Evolutionary conservation across 495 filamentous ascomycete genomes (phyloP).

Genomic region (Margaritispora aquatica): DNA sequence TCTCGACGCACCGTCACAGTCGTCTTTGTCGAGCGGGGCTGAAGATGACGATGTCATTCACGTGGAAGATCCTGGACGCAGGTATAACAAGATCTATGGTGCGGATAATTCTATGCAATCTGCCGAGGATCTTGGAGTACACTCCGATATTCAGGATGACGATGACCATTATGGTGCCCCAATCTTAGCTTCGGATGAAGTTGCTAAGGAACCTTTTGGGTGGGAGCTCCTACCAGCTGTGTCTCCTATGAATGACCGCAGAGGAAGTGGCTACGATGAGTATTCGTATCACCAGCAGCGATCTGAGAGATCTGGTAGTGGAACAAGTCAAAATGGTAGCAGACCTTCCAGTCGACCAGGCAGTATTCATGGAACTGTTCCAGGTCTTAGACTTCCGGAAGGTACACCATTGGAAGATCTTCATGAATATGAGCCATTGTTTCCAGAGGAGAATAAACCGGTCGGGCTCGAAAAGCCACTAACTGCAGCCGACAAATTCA

Average conservation of each 20-base stretch:
- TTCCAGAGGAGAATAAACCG: slow-evolving; percentile 69
- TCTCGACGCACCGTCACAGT: slow-evolving; percentile 23
- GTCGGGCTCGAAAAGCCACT: slow-evolving; percentile 40
- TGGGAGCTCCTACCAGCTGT: slow-evolving; percentile 58
- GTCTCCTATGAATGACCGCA: slow-evolving; percentile 56
- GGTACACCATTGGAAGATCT: slow-evolving; percentile 78
- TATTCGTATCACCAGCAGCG: slow-evolving; percentile 27
- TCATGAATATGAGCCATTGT: slow-evolving; percentile 92
- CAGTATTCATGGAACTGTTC: slow-evolving; percentile 49
- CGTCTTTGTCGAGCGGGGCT: slow-evolving; percentile 37
- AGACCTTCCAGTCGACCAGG: slow-evolving; percentile 67
- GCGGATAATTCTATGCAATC: slow-evolving; percentile 31
- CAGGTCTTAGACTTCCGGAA: slow-evolving; percentile 20
- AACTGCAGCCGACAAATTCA: slow-evolving; percentile 54
- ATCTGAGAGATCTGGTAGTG: slow-evolving; percentile 16
- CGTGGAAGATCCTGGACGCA: slow-evolving; percentile 63
- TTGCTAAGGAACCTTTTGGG: slow-evolving; percentile 63
- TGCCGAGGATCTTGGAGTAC: slow-evolving; percentile 20
- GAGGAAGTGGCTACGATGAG: slow-evolving; percentile 49
- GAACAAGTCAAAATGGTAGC: slow-evolving; percentile 49
- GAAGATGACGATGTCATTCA: slow-evolving; percentile 65
- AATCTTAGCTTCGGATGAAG: slow-evolving; percentile 88
- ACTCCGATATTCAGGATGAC: background rate
- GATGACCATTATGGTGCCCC: slow-evolving; percentile 54
- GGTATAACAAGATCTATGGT: slow-evolving; percentile 55